Evolutionary conservation across 352 stramenopile genomes (phyloP).

Genomic region (Pseudoperonospora humuli): DNA sequence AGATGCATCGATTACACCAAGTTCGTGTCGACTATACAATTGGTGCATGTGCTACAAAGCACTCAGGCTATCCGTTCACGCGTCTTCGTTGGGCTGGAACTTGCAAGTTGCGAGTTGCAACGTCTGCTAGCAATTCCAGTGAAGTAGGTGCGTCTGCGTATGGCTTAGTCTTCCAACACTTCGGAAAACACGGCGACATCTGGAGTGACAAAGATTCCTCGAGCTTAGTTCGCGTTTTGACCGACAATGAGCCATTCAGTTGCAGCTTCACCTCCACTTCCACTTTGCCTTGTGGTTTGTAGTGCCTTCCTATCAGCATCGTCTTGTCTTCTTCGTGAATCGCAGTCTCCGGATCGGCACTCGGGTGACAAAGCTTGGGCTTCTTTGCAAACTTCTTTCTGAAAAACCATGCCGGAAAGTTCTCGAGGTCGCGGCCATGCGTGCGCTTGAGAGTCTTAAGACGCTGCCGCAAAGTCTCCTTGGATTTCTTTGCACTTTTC

Average conservation of each 20-base stretch:
- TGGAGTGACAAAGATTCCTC: not conserved
- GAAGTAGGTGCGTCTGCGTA: slow-evolving; percentile 2
- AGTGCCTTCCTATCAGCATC: not conserved
- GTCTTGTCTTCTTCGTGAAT: slow-evolving; percentile 1
- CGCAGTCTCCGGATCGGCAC: not conserved
- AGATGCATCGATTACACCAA: slow-evolving; percentile 7
- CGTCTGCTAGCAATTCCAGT: slow-evolving; percentile 22
- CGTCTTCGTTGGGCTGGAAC: not conserved
- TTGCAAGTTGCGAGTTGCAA: slow-evolving; percentile 3
- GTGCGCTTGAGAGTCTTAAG: slow-evolving; percentile 56
- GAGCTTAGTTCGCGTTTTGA: not conserved
- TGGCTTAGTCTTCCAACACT: slow-evolving; percentile 3
- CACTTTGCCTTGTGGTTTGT: not conserved
- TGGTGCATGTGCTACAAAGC: not conserved
- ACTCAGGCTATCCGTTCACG: not conserved
- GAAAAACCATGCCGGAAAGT: slow-evolving; percentile 41
- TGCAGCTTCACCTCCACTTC: not conserved
- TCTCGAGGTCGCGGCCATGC: slow-evolving; percentile 20
- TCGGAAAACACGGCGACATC: not conserved
- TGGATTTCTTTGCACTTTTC: slow-evolving; percentile 20
- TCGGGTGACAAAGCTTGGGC: not conserved
- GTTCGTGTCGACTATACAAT: slow-evolving; percentile 1
- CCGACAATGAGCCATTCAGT: not conserved
- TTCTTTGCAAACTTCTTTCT: slow-evolving; percentile 4
- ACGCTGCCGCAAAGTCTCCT: slow-evolving; percentile 34